Evolutionary conservation across 352 stramenopile genomes (phyloP).

Genomic region (Peronospora tabacina): DNA sequence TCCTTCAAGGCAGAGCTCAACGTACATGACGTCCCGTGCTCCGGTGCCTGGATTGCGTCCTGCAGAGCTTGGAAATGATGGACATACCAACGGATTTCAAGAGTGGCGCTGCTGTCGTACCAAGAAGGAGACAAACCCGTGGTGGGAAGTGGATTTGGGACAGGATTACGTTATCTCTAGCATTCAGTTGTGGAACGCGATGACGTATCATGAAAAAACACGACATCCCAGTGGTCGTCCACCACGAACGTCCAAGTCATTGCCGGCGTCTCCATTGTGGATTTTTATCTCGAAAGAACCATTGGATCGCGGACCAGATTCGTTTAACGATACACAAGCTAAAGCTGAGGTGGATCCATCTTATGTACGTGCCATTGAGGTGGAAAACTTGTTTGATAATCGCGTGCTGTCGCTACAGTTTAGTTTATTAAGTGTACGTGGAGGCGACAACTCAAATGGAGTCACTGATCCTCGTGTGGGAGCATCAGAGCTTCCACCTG

Average conservation of each 20-base stretch:
- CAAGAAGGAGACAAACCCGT: constrained; percentile 44
- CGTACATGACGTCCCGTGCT: constrained; percentile 28
- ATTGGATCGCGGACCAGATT: constrained; percentile 14
- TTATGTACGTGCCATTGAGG: constrained; percentile 19
- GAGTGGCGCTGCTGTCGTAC: constrained; percentile 67
- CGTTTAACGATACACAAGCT: constrained; percentile 15
- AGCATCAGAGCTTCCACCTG: not conserved
- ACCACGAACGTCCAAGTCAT: constrained; percentile 33
- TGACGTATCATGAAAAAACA: constrained; percentile 63
- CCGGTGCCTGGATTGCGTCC: constrained; percentile 36
- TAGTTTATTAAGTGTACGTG: not conserved
- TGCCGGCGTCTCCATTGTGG: constrained; percentile 35
- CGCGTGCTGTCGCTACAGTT: constrained; percentile 25
- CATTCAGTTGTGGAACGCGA: constrained; percentile 59
- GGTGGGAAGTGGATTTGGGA: constrained; percentile 68
- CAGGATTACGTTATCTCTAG: constrained; percentile 26
- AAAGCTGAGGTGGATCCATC: constrained; percentile 9
- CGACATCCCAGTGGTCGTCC: constrained; percentile 36
- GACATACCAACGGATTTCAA: constrained; percentile 55
- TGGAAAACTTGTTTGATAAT: constrained; percentile 20
- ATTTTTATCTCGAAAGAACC: constrained; percentile 51
- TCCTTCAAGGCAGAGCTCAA: constrained; percentile 46
- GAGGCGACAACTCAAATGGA: constrained; percentile 1
- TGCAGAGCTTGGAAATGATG: constrained; percentile 52
- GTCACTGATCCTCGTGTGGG: not conserved